Evolutionary conservation across 257 asterid species (phyloP).

Genomic region (Thymus mandschuricus): DNA sequence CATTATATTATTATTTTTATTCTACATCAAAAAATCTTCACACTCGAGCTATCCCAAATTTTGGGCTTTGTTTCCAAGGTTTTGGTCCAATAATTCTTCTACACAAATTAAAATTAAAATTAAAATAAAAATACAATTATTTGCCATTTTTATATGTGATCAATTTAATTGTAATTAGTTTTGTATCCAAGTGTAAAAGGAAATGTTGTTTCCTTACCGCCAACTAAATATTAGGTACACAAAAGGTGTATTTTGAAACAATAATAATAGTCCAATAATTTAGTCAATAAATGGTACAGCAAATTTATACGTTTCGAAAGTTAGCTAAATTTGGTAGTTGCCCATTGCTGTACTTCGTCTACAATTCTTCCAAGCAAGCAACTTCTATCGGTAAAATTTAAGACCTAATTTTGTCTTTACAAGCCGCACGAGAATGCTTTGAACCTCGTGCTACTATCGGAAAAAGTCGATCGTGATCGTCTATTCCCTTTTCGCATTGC

Average conservation of each 20-base stretch:
- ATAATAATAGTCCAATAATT: slow-evolving; percentile 19
- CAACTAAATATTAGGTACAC: slow-evolving; percentile 26
- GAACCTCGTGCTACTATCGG: no score
- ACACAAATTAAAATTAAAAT: not conserved
- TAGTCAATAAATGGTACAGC: slow-evolving; percentile 31
- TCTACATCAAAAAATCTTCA: slow-evolving; percentile 13
- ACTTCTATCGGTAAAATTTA: slow-evolving; percentile 26
- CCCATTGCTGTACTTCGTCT: slow-evolving; percentile 32
- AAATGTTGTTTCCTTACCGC: slow-evolving; percentile 35
- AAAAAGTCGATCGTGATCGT: not conserved
- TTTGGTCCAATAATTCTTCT: not conserved
- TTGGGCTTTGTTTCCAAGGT: slow-evolving; percentile 12
- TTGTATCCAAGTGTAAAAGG: slow-evolving; percentile 20
- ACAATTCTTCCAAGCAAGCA: slow-evolving; percentile 32
- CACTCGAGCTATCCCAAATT: slow-evolving; percentile 25
- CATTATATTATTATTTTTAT: slow-evolving; percentile 29
- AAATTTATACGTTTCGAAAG: slow-evolving; percentile 46
- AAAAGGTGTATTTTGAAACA: slow-evolving; percentile 1
- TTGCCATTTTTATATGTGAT: not conserved
- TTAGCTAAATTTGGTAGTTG: slow-evolving; percentile 47
- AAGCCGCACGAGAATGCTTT: no score
- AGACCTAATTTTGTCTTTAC: slow-evolving; percentile 30
- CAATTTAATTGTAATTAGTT: no score
- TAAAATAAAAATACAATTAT: not conserved
- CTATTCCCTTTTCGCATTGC: not conserved